Evolutionary conservation across 148 eudicot species (phyloP).

Genomic region (Rheum nobile): DNA sequence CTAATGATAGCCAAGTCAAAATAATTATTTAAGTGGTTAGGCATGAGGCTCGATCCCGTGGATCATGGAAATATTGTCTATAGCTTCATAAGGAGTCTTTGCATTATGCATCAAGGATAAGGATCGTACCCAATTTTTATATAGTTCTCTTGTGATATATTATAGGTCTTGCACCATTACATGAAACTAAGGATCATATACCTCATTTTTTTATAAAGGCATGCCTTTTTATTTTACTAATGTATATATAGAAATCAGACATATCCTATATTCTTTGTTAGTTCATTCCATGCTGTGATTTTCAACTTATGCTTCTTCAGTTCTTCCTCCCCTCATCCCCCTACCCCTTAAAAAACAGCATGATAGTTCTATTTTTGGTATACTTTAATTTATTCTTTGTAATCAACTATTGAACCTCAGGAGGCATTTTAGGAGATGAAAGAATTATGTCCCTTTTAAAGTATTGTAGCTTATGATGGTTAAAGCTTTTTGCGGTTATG

Average conservation of each 20-base stretch:
- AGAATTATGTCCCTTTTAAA: not conserved
- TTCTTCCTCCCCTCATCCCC: no score
- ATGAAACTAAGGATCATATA: no score
- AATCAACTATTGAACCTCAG: not conserved
- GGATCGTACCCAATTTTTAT: not conserved
- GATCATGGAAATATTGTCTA: not conserved
- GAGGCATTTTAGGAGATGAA: not conserved
- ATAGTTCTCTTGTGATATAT: no score
- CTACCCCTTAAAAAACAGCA: not conserved
- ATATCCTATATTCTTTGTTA: not conserved
- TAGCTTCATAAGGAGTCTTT: not conserved
- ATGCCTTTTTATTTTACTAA: no score
- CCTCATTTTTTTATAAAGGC: no score
- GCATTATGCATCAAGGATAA: not conserved
- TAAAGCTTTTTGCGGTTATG: not conserved
- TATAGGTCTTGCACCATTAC: no score
- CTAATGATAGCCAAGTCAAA: not conserved
- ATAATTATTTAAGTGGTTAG: not conserved
- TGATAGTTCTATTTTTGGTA: not conserved
- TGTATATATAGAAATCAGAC: no score
- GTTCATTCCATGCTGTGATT: not conserved
- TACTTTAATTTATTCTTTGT: not conserved
- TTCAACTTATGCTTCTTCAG: no score
- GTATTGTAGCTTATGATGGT: not conserved
- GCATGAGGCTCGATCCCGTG: no score